phyloP scores from a whole-genome alignment of 2,329 filamentous ascomycete genomes.

The Verticillium dahliae region DNA sequence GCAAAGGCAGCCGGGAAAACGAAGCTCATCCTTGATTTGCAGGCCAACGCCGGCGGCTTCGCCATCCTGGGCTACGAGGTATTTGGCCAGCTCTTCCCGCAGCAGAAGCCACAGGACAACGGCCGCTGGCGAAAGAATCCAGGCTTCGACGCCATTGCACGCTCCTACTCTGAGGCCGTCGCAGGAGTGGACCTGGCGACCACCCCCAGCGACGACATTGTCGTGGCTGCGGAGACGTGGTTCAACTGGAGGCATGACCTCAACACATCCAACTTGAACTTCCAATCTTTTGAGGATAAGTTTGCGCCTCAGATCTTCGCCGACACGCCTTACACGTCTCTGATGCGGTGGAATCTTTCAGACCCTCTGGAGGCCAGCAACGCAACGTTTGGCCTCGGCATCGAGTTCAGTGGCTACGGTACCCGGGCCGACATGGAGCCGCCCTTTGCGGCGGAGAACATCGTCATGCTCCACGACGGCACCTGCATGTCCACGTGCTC shows the following conservation, averaged over 20 bases:
- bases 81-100: constrained; percentile 45
- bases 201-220: constrained; percentile 22
- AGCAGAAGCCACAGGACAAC: constrained; percentile 29
- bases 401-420: constrained; percentile 43
- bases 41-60: constrained; percentile 50
- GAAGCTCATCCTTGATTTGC: constrained; percentile 54
- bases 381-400: constrained; percentile 31
- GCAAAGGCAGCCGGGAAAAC: constrained; percentile 42
- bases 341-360: constrained; percentile 45
- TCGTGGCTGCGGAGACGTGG: constrained; percentile 20
- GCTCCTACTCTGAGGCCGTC: constrained; percentile 34
- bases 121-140: constrained; percentile 30
- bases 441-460: constrained; percentile 51
- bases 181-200: constrained; percentile 39
- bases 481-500: constrained; percentile 54
- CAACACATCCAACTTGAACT: constrained; percentile 39
- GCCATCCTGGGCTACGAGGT: constrained; percentile 53
- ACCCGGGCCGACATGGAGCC: constrained; percentile 37
- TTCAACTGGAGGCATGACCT: constrained; percentile 47
- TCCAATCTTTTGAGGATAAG: constrained; percentile 39
- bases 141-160: constrained; percentile 36
- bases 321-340: constrained; percentile 46
- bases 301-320: constrained; percentile 32
- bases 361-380: constrained; percentile 34
- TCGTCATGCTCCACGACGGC: constrained; percentile 53